Evolutionary conservation across 2,329 filamentous ascomycete species (phyloP).

Genomic region (Colletotrichum simmondsii): DNA sequence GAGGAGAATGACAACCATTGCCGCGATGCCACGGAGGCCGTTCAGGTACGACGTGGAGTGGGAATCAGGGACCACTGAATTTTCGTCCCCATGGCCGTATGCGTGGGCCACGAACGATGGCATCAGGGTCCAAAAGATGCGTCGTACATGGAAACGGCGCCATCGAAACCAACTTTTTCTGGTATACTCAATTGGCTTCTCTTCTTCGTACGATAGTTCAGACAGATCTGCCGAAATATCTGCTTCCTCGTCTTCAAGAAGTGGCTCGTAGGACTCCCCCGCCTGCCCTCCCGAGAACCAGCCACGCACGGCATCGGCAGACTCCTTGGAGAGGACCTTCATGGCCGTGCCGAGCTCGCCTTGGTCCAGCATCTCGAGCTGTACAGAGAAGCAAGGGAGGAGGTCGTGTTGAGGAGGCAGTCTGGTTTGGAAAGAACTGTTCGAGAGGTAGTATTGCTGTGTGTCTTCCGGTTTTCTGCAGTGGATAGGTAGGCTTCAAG

Average conservation of each 20-base stretch:
- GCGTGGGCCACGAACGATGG: conserved; percentile 13
- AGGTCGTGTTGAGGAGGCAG: too few species aligned
- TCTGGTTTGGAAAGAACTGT: too few species aligned
- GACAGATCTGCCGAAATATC: not conserved
- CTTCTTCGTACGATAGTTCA: not conserved
- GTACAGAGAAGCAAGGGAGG: too few species aligned
- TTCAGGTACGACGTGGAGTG: conserved; percentile 63
- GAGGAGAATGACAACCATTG: conserved; percentile 65
- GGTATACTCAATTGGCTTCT: not conserved
- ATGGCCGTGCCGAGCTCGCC: too few species aligned
- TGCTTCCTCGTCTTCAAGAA: not conserved
- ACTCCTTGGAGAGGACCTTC: not conserved
- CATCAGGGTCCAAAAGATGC: not conserved
- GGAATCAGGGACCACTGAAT: not conserved
- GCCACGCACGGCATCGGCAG: not conserved
- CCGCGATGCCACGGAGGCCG: conserved; percentile 66
- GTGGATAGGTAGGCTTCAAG: too few species aligned
- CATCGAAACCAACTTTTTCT: not conserved
- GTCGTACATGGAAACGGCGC: not conserved
- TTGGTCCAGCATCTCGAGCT: too few species aligned
- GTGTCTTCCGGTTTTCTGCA: too few species aligned
- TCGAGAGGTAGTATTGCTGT: too few species aligned
- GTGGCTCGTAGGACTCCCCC: not conserved
- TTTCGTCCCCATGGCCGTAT: not conserved
- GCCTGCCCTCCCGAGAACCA: not conserved